A percentile compares a stretch with the other conserved stretches of the same genome.
Conservation (phyloP, 1,284 basidiomycete genomes). For the Cryptococcus sp. region DNA sequence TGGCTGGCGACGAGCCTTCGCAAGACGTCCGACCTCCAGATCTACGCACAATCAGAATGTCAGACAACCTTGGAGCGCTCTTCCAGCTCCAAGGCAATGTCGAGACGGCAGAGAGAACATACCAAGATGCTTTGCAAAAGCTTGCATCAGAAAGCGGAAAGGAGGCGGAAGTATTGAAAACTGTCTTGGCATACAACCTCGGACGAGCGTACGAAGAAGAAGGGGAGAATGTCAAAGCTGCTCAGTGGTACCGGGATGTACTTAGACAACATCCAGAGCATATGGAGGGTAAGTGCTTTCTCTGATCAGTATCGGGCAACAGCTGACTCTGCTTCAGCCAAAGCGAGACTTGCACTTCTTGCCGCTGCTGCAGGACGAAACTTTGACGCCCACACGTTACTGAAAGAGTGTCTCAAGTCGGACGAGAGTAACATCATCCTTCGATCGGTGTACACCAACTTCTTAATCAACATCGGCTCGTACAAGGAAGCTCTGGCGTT, state of each 20-base stretch:
- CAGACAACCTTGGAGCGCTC: slow-evolving; percentile 81
- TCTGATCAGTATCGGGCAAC: neutral
- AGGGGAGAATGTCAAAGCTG: slow-evolving; percentile 69
- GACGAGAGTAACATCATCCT: slow-evolving; percentile 47
- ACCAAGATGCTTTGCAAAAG: slow-evolving; percentile 52
- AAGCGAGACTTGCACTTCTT: slow-evolving; percentile 83
- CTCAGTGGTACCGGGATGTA: slow-evolving; percentile 80
- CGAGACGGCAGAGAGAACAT: slow-evolving; percentile 56
- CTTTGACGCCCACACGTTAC: slow-evolving; percentile 77
- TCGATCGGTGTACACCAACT: slow-evolving; percentile 79
- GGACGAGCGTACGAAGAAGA: slow-evolving; percentile 83
- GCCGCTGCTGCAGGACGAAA: slow-evolving; percentile 66
- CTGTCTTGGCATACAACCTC: slow-evolving; percentile 83
- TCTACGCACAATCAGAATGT: slow-evolving; percentile 53
- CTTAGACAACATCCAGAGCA: slow-evolving; percentile 86
- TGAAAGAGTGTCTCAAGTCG: slow-evolving; percentile 72
- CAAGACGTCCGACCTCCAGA: slow-evolving; percentile 24
- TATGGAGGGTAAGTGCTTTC: slow-evolving; percentile 71
- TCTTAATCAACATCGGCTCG: slow-evolving; percentile 63
- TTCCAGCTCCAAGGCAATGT: slow-evolving; percentile 69
- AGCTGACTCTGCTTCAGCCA: slow-evolving; percentile 61
- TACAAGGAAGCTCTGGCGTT: slow-evolving; percentile 78
- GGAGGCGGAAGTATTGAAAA: slow-evolving; percentile 63
- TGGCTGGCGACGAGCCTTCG: slow-evolving; percentile 17
- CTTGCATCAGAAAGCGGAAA: slow-evolving; percentile 57